Percentiles rank a stretch among this genome's conserved stretches.
phyloP scores from a whole-genome alignment of 139 green algal species.

The Chlorella sp. region DNA sequence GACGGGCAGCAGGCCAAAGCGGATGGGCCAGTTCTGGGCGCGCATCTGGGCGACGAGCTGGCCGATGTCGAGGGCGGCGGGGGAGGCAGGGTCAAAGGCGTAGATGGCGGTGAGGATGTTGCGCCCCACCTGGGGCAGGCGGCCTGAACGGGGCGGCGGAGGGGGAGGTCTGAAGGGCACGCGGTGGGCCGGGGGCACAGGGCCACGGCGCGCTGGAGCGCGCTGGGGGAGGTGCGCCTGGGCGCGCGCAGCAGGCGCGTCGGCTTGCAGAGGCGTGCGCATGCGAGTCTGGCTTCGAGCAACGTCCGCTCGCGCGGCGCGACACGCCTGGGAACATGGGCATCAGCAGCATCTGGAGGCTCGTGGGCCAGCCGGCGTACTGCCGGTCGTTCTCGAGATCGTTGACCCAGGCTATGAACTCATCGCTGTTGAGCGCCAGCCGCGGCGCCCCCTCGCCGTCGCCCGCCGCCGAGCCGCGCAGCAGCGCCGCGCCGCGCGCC shows the following conservation, averaged over 20 bases:
- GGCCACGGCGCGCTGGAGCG: no score
- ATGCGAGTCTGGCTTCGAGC: no score
- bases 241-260: no score
- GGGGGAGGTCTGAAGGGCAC: no score
- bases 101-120: constrained; percentile 79
- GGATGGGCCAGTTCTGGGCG: constrained; percentile 41
- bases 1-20: constrained; percentile 52
- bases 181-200: no score
- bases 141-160: constrained; percentile 31
- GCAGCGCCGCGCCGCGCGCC: constrained; percentile 20
- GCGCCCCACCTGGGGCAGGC: constrained; percentile 48
- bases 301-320: no score
- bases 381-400: constrained; percentile 79
- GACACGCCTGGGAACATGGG: constrained; percentile 56
- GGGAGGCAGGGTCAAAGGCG: constrained; percentile 61
- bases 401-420: constrained; percentile 53
- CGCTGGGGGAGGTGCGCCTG: no score
- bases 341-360: constrained; percentile 56
- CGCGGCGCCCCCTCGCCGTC: background rate
- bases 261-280: no score
- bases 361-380: constrained; percentile 39
- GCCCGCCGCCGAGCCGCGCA: constrained; percentile 7
- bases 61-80: constrained; percentile 29
- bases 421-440: background rate
- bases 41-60: constrained; percentile 30